These are phyloP conservation scores for Plectranthus barbatus DNA, from an alignment of 257 asterid genomes.

Conservation along the genomic window DNA sequence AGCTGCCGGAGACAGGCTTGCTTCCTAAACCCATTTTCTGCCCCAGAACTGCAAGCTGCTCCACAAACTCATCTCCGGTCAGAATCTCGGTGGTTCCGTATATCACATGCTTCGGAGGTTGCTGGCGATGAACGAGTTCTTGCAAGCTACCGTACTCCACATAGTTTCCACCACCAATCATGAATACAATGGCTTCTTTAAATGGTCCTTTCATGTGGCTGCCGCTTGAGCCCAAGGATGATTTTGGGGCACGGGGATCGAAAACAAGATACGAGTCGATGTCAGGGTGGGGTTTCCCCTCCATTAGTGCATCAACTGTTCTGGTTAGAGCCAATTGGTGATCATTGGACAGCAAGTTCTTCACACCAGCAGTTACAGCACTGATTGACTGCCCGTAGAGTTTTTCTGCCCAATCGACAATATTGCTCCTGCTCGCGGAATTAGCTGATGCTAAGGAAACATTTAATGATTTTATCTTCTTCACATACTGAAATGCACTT, in stretches of 20 bases:
- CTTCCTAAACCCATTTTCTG: conserved; percentile 79
- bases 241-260: conserved; percentile 92
- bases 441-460: conserved; percentile 78
- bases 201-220: conserved; percentile 86
- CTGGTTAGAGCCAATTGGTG: conserved; percentile 84
- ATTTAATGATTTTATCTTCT: conserved; percentile 84
- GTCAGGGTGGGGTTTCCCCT: conserved; percentile 90
- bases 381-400: conserved; percentile 75
- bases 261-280: conserved; percentile 66
- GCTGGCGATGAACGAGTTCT: conserved; percentile 58
- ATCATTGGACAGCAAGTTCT: conserved; percentile 74
- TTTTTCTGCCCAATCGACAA: conserved; percentile 90
- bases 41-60: conserved; percentile 56
- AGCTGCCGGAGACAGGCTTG: not conserved
- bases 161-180: conserved; percentile 98
- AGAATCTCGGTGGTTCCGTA: conserved; percentile 95
- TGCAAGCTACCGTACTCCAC: conserved; percentile 79
- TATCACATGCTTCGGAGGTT: conserved; percentile 62
- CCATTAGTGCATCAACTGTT: conserved; percentile 93
- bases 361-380: conserved; percentile 95
- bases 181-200: conserved; percentile 90
- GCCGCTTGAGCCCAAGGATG: conserved; percentile 49
- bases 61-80: conserved; percentile 84
- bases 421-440: conserved; percentile 80
- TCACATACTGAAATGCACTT: conserved; percentile 90